Evolutionary conservation across 1,284 basidiomycete species (phyloP).

Genomic region (Ceratobasidium papillatum): DNA sequence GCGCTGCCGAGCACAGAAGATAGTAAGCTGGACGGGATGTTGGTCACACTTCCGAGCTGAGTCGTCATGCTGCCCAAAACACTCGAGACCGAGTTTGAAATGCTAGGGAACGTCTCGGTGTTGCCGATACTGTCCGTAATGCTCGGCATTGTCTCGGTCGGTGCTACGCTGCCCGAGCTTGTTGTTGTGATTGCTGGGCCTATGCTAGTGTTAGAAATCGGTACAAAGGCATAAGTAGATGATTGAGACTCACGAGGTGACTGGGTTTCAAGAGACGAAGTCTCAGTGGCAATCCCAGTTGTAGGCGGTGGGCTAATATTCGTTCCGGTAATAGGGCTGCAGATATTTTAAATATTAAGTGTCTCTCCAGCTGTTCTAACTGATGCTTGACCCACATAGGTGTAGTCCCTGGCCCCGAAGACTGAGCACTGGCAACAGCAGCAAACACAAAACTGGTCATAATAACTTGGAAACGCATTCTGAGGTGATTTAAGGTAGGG

Average conservation of each 20-base stretch:
- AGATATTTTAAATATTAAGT: background rate
- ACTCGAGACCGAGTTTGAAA: background rate
- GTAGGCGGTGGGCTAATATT: conserved; percentile 18
- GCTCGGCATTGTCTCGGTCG: conserved; percentile 10
- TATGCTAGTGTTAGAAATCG: background rate
- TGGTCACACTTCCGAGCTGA: background rate
- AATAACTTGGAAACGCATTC: conserved; percentile 24
- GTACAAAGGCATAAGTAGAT: background rate
- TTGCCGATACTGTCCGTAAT: background rate
- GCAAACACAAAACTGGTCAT: conserved; percentile 15
- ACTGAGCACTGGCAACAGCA: conserved; percentile 14
- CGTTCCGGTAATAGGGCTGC: conserved; percentile 16
- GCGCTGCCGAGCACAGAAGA: background rate
- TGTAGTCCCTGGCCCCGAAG: background rate
- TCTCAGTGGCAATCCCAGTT: background rate
- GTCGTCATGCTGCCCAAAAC: background rate
- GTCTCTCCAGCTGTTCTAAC: background rate
- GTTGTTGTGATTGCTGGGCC: conserved; percentile 8
- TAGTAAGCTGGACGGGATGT: background rate
- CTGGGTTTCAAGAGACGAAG: conserved; percentile 17
- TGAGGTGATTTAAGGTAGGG: background rate
- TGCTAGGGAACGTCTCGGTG: background rate
- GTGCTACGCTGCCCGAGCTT: background rate
- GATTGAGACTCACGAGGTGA: conserved; percentile 21
- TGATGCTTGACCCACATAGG: conserved; percentile 4